phyloP scores from a whole-genome alignment of 2,329 filamentous ascomycete species.

The Pseudogymnoascus sp. region DNA sequence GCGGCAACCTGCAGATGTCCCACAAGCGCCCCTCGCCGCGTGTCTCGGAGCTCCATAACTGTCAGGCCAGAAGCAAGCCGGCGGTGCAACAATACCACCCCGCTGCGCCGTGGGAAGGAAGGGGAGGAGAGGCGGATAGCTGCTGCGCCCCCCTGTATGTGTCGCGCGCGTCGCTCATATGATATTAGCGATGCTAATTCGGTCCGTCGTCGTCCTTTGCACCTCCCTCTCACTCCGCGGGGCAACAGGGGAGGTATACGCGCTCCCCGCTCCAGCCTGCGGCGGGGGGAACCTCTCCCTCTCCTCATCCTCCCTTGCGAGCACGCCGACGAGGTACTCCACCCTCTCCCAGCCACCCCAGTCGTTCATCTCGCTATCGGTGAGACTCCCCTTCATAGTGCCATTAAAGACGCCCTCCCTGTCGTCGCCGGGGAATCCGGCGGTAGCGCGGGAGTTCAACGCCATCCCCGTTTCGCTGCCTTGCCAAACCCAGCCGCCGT shows the following conservation, averaged over 20 bases:
- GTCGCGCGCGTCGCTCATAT: slow-evolving; percentile 21
- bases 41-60: not conserved
- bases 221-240: not conserved
- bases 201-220: slow-evolving; percentile 18
- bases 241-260: not conserved
- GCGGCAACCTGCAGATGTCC: not conserved
- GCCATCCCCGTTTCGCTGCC: slow-evolving; percentile 42
- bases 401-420: slow-evolving; percentile 30
- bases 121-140: not conserved
- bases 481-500: slow-evolving; percentile 78
- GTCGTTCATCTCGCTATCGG: slow-evolving; percentile 49
- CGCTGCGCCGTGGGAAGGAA: not conserved
- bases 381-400: slow-evolving; percentile 30
- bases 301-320: slow-evolving; percentile 33
- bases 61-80: not conserved
- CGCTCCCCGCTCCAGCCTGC: not conserved
- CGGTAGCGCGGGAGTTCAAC: slow-evolving; percentile 16
- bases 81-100: not conserved
- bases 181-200: slow-evolving; percentile 37
- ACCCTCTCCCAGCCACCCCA: slow-evolving; percentile 78
- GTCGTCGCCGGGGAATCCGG: slow-evolving; percentile 14
- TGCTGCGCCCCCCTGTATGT: not conserved
- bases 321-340: slow-evolving; percentile 50
- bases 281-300: not conserved
- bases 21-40: not conserved